Evolutionary conservation across 345 rosid genomes (phyloP).

Genomic region (Triadica sebifera): DNA sequence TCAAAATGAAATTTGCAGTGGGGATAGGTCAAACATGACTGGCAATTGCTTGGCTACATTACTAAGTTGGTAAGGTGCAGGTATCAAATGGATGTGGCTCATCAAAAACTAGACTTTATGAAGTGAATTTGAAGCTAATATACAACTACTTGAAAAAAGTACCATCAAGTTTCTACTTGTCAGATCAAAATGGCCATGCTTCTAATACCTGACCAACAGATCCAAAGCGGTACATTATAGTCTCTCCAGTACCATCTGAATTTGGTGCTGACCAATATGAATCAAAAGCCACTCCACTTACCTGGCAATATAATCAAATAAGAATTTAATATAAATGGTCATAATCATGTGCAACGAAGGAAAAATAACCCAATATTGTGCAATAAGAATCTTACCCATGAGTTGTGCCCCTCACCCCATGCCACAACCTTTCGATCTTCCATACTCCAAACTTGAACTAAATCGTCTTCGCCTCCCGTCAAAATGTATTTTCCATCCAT

Average conservation of each 20-base stretch:
- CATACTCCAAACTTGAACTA: conserved; percentile 99
- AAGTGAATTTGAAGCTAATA: not conserved
- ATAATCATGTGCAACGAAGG: conserved; percentile 15
- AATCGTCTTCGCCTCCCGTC: conserved; percentile 99
- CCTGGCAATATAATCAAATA: conserved; percentile 55
- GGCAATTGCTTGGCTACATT: not conserved
- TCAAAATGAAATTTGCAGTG: not conserved
- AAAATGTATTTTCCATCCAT: conserved; percentile 92
- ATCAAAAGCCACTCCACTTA: conserved; percentile 99
- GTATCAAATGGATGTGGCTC: not conserved
- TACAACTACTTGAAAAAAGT: not conserved
- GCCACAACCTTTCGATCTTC: conserved; percentile 98
- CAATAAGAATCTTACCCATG: conserved; percentile 70
- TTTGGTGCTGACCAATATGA: conserved; percentile 87
- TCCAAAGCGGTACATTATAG: conserved; percentile 90
- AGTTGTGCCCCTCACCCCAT: conserved; percentile 99
- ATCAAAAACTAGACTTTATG: not conserved
- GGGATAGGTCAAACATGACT: not conserved
- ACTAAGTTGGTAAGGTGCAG: not conserved
- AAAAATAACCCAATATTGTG: conserved; percentile 4
- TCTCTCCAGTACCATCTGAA: conserved; percentile 81
- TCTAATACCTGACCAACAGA: conserved; percentile 96
- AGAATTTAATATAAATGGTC: conserved; percentile 20
- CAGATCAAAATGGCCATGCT: not conserved
- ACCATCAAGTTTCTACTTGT: not conserved